Base-by-base conservation (phyloP, 2,329 filamentous ascomycete species). In the Trichoderma citrinoviride region DNA sequence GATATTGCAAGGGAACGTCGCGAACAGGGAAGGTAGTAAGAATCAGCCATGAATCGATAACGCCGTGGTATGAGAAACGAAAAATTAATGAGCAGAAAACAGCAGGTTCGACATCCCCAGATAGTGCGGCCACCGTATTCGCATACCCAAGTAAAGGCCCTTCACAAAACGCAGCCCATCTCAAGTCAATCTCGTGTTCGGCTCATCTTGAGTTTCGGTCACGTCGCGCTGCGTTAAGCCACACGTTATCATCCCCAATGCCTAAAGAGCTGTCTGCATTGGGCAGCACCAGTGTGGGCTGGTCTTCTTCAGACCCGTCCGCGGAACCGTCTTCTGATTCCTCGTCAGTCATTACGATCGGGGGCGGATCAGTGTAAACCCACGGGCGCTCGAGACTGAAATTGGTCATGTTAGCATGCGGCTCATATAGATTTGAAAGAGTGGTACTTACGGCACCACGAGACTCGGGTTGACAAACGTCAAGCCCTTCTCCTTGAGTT, bases 391-490 rank as follows among this genome's bases (percentile, higher is more conserved):
- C 82, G n/a, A 93, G 79, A 23, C 87, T 89, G 7, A 1, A 27
- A 19, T 7, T 43, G 25, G 7, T 17, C 12, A 37, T 54, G 25
- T 64, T 49, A 56, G 43, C 50, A 64, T 43, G 12, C 10, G 29
- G 55, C 57, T 7, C 23, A 27, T 17, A 14, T 25, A 53, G n/a
- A 29, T 7, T 19, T 5, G 4, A 10, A 17, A 43, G 1, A 15
- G 25, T 2, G 17, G 19, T 19, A 84, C 87, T 81, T 81, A 90
- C 81, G 88, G 88, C 37, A 81, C 78, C 4, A 88, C 80, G 12
- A 96, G 78, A 73, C 86, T 94, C 2, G 92, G 92, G 70, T 94
- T 95, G 55, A 93, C 80, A 76, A 93, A 96, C 54, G 80, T 81
- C 74, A 88, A 73, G 0, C 88, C 90, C 71, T 85, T 86, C 73